Percentiles rank a stretch among this genome's conserved stretches.
Conservation (phyloP, 148 eudicot species). For the Selenicereus undatus region DNA sequence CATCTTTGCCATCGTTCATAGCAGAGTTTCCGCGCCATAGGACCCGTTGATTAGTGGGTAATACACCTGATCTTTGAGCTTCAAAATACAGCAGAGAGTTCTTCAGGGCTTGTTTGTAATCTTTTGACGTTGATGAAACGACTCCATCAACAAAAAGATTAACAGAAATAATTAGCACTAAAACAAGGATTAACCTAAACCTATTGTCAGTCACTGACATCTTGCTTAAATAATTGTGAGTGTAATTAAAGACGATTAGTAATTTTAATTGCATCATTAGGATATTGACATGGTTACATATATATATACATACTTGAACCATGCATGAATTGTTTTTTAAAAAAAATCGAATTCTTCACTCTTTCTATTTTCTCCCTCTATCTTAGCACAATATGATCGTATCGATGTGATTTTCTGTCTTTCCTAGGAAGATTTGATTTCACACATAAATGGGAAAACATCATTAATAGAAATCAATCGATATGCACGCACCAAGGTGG, state of each 20-base stretch:
- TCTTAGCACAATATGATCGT: neutral
- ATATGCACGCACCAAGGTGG: no score
- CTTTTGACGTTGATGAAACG: slow-evolving; percentile 3
- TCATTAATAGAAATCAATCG: no score
- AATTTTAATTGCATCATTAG: no score
- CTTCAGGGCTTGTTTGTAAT: slow-evolving; percentile 28
- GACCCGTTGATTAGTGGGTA: slow-evolving; percentile 30
- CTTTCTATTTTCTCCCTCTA: neutral
- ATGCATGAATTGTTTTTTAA: neutral
- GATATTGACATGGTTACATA: no score
- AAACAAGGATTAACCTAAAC: neutral
- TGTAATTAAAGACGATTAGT: no score
- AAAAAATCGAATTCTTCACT: no score
- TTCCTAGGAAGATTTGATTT: neutral
- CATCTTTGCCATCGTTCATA: slow-evolving; percentile 27
- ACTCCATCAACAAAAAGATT: slow-evolving; percentile 20
- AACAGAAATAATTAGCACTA: neutral
- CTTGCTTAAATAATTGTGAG: neutral
- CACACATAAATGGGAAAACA: neutral
- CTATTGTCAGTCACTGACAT: neutral
- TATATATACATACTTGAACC: neutral
- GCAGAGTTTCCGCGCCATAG: slow-evolving; percentile 31
- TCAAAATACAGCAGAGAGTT: slow-evolving; percentile 29
- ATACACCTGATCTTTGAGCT: slow-evolving; percentile 35
- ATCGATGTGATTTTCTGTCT: neutral